phyloP scores from a whole-genome alignment of 169 alveolate genomes.

The Amoebophrya sp. region DNA sequence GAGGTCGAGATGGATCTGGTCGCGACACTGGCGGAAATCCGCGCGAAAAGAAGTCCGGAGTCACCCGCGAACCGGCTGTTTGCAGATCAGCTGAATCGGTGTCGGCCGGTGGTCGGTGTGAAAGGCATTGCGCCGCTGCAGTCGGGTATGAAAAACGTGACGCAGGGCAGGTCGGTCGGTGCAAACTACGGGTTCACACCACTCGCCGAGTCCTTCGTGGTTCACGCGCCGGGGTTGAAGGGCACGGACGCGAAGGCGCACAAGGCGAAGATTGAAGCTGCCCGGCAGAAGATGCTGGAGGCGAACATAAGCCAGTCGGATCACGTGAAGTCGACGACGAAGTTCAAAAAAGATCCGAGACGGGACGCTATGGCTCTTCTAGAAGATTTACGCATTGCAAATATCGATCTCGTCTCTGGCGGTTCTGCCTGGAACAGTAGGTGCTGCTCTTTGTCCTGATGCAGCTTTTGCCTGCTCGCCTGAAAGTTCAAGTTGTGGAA shows the following conservation, averaged over 20 bases:
- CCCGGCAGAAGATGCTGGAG: neutral
- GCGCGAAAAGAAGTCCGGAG: neutral
- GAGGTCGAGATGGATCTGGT: conserved; percentile 4
- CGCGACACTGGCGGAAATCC: neutral
- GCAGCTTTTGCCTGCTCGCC: too few species aligned
- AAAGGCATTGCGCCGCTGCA: neutral
- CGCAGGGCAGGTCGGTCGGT: neutral
- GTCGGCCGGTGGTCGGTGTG: conserved; percentile 6
- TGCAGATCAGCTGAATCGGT: neutral
- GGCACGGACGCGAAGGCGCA: neutral
- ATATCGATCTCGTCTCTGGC: too few species aligned
- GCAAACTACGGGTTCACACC: neutral
- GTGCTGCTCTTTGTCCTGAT: too few species aligned
- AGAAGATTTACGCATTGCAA: too few species aligned
- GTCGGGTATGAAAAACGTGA: neutral
- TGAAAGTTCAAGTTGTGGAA: too few species aligned
- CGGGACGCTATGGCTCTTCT: neutral
- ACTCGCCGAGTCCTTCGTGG: neutral
- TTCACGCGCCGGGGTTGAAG: neutral
- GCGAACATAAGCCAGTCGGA: neutral
- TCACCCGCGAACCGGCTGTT: neutral
- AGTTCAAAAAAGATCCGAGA: neutral
- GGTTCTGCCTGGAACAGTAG: too few species aligned
- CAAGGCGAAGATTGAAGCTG: neutral
- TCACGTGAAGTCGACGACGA: neutral